phyloP scores from a whole-genome alignment of 2,329 filamentous ascomycete species.

The Trichoderma sp. region DNA sequence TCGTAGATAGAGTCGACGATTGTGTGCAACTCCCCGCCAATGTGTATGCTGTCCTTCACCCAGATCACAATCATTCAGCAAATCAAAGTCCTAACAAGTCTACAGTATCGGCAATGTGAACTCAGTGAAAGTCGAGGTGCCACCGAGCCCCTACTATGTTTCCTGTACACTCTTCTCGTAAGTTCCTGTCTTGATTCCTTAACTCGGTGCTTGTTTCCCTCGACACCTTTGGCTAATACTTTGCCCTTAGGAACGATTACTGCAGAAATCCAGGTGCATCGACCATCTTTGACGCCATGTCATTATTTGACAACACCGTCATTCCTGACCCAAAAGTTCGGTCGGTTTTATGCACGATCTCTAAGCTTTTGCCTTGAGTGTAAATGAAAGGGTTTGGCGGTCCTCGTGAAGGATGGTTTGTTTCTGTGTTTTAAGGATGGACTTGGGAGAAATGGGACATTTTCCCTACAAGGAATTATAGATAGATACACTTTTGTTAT shows the following conservation, averaged over 20 bases:
- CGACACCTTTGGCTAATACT: background rate
- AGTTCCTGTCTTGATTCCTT: background rate
- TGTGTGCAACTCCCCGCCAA: background rate
- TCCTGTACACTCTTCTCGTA: slow-evolving; percentile 6
- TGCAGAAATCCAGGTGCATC: background rate
- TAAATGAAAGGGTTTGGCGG: background rate
- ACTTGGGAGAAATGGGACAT: background rate
- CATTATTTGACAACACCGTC: background rate
- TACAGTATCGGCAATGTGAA: background rate
- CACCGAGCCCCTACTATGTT: background rate
- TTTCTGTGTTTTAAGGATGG: background rate
- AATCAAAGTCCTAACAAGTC: background rate
- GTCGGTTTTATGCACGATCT: background rate
- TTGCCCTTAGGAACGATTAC: background rate
- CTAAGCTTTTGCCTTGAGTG: background rate
- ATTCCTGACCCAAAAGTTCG: background rate
- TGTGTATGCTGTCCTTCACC: background rate
- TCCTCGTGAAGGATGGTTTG: background rate
- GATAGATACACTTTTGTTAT: background rate
- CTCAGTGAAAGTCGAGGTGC: background rate
- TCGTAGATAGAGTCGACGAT: background rate
- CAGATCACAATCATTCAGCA: background rate
- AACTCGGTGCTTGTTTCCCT: background rate
- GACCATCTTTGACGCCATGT: background rate
- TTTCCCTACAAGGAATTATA: background rate